phyloP scores from a whole-genome alignment of 176 grass and related monocot species.

The Poa pratensis region DNA sequence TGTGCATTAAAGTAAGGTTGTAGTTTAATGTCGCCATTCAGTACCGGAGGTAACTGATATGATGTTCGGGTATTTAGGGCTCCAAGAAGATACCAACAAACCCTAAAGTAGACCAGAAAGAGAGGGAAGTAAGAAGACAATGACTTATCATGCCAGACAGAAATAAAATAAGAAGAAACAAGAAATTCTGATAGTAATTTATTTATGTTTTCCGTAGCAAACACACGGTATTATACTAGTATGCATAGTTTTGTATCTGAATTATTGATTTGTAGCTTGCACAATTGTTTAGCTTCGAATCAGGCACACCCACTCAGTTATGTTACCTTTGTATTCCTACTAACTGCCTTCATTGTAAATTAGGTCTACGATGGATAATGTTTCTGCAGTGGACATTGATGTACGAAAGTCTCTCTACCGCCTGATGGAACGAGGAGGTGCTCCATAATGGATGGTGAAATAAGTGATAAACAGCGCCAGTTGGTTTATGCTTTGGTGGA shows the following conservation, averaged over 20 bases:
- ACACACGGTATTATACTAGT: background rate
- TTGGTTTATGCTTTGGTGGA: slow-evolving; percentile 3
- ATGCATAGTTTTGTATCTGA: background rate
- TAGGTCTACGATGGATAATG: background rate
- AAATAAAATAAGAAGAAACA: background rate
- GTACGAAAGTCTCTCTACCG: background rate
- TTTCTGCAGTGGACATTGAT: background rate
- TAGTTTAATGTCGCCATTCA: background rate
- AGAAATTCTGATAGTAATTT: background rate
- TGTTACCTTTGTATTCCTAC: background rate
- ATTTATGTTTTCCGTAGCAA: background rate
- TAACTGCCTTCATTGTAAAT: background rate
- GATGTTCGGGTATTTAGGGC: background rate
- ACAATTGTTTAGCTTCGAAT: background rate
- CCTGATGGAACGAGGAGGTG: background rate
- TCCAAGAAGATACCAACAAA: background rate
- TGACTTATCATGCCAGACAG: background rate
- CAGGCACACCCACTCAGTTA: background rate
- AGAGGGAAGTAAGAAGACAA: background rate
- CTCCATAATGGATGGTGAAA: background rate
- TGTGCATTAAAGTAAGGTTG: background rate
- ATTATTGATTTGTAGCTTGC: background rate
- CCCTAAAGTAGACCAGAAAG: background rate
- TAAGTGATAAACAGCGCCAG: background rate
- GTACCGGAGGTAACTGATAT: background rate